Conservation (phyloP, 345 rosid species). For the Gossypium longicalyx region DNA sequence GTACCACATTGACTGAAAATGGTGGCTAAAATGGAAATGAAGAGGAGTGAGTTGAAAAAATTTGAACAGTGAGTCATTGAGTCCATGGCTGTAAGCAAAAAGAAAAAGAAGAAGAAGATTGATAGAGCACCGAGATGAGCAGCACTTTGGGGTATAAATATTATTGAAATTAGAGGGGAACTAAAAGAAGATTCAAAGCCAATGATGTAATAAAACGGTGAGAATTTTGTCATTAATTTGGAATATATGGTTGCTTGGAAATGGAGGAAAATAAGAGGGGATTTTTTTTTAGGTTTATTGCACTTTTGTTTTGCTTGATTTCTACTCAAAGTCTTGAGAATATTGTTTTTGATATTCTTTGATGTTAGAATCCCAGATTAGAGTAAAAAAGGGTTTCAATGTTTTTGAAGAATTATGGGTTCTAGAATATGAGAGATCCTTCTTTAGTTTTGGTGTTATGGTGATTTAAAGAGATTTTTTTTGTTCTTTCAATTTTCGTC, state of each 20-base stretch:
- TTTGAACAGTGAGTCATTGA: background rate
- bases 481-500: too few species aligned
- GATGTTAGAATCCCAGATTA: background rate
- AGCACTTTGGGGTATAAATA: background rate
- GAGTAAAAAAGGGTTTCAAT: too few species aligned
- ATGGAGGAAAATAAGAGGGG: conserved; percentile 20
- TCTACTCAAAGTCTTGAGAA: conserved; percentile 32
- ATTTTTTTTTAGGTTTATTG: background rate
- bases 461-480: too few species aligned
- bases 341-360: background rate
- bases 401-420: too few species aligned
- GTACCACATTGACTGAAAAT: conserved; percentile 25
- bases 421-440: too few species aligned
- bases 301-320: conserved; percentile 32
- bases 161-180: background rate
- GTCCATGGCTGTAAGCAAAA: conserved; percentile 16
- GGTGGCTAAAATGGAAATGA: conserved; percentile 13
- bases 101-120: too few species aligned
- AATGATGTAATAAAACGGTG: background rate
- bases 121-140: background rate
- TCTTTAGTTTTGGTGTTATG: too few species aligned
- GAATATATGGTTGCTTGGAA: conserved; percentile 42
- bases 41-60: background rate
- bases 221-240: background rate
- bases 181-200: conserved; percentile 12